Evolutionary conservation across 2,329 filamentous ascomycete genomes (phyloP).

Genomic region (Dactylellina haptotyla): DNA sequence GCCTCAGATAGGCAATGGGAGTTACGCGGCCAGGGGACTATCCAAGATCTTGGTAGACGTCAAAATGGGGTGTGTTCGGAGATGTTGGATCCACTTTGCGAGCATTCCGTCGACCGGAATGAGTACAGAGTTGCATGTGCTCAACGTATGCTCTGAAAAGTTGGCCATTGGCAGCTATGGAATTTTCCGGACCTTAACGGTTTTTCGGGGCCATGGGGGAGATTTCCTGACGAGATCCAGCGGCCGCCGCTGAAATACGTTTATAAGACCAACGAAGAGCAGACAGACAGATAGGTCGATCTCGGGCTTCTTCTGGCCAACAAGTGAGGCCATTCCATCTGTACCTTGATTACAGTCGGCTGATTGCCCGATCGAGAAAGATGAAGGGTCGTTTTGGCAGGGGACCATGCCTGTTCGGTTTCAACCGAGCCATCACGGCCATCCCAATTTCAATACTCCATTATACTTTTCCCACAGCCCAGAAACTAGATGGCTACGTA

Average conservation of each 20-base stretch:
- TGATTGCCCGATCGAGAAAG: constrained; percentile 15
- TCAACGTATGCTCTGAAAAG: not conserved
- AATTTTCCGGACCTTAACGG: constrained; percentile 13
- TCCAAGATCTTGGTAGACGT: constrained; percentile 8
- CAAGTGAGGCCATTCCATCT: no score
- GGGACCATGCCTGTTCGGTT: constrained; percentile 3
- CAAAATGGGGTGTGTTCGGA: not conserved
- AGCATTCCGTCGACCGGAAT: no score
- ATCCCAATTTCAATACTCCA: no score
- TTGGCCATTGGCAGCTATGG: not conserved
- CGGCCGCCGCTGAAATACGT: not conserved
- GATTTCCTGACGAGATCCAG: not conserved
- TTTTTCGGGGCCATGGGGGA: not conserved
- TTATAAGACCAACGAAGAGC: not conserved
- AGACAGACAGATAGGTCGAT: no score
- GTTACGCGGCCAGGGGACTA: constrained; percentile 15
- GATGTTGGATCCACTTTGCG: no score
- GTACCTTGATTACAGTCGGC: constrained; percentile 37
- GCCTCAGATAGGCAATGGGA: constrained; percentile 8
- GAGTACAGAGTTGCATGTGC: no score
- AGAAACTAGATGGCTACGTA: not conserved
- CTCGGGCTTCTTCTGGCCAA: no score
- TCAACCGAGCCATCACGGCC: constrained; percentile 14
- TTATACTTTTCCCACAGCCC: not conserved
- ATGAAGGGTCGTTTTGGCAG: constrained; percentile 7